A percentile compares a stretch with the other conserved stretches of the same genome.
Conservation (phyloP, 352 stramenopile genomes). For the Globisporangium perplexum region DNA sequence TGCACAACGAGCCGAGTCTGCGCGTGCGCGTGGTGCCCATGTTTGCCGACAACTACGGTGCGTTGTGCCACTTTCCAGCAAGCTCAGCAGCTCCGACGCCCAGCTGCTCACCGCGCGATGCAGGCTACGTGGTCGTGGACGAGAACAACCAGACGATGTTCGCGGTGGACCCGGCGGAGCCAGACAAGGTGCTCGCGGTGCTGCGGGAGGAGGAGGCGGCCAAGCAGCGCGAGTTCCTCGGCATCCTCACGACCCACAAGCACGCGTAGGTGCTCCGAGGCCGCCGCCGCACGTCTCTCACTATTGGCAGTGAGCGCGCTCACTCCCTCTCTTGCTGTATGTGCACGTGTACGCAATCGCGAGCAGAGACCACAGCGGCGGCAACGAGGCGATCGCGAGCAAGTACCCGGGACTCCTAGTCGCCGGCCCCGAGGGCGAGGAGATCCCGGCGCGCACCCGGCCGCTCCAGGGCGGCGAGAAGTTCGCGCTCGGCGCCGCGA, state of each 20-base stretch:
- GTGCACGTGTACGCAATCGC: neutral
- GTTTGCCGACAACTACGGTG: constrained; percentile 83
- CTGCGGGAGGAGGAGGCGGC: constrained; percentile 62
- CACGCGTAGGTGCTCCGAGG: constrained; percentile 60
- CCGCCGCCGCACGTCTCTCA: no score
- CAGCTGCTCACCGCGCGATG: no score
- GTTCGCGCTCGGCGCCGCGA: constrained; percentile 71
- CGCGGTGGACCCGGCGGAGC: constrained; percentile 66
- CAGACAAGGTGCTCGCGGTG: constrained; percentile 52
- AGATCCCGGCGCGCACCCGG: constrained; percentile 67
- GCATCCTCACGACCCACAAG: constrained; percentile 92
- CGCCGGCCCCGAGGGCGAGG: constrained; percentile 61
- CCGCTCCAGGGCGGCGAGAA: constrained; percentile 71
- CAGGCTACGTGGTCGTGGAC: constrained; percentile 77
- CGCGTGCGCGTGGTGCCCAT: constrained; percentile 80
- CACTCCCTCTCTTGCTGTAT: neutral
- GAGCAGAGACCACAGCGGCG: constrained; percentile 68
- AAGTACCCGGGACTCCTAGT: constrained; percentile 67
- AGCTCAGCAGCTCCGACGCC: neutral
- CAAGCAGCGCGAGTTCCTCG: constrained; percentile 67
- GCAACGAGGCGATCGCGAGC: constrained; percentile 61
- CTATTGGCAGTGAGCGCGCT: neutral
- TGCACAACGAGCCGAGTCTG: constrained; percentile 67
- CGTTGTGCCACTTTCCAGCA: neutral
- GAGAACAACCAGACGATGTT: constrained; percentile 83